phyloP scores from a whole-genome alignment of 805 yeast genomes.

The Brettanomyces custersianus region DNA sequence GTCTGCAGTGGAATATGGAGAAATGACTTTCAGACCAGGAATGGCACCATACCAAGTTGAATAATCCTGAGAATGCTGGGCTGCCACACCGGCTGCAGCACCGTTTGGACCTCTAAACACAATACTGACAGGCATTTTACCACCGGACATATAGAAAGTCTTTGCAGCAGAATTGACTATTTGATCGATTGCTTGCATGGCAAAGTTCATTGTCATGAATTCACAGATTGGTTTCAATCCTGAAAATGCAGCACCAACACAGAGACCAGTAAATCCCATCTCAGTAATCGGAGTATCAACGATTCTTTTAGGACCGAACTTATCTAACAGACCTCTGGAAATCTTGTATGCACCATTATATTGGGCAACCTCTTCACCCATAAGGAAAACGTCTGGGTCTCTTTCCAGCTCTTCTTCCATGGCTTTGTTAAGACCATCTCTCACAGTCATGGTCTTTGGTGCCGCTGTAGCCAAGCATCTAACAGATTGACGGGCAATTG shows the following conservation, averaged over 20 bases:
- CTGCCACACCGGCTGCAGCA: constrained; percentile 99
- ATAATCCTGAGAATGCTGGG: constrained; percentile 98
- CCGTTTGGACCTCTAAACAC: constrained; percentile 99
- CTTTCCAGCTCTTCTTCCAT: constrained; percentile 96
- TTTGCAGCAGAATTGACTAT: constrained; percentile 98
- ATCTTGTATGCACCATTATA: constrained; percentile 99
- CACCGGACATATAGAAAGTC: constrained; percentile 99
- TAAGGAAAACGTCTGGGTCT: constrained; percentile 85
- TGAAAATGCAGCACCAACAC: constrained; percentile 93
- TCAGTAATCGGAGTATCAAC: constrained; percentile 98
- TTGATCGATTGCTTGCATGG: constrained; percentile 99
- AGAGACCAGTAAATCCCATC: constrained; percentile 95
- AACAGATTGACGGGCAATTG: constrained; percentile 17
- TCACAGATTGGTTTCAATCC: constrained; percentile 96
- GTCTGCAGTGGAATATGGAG: constrained; percentile 94
- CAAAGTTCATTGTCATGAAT: constrained; percentile 98
- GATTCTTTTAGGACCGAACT: constrained; percentile 89
- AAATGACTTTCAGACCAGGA: constrained; percentile 95
- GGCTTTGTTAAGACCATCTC: constrained; percentile 94
- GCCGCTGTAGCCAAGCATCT: constrained; percentile 33
- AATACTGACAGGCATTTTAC: constrained; percentile 93
- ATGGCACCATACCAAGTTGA: constrained; percentile 97
- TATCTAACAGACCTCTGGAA: constrained; percentile 88
- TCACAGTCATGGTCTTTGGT: constrained; percentile 67
- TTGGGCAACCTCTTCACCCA: constrained; percentile 99